Percentiles rank a stretch among this genome's conserved stretches.
Conservation (phyloP, 139 green algal genomes). For the Picochlorum sp. region DNA sequence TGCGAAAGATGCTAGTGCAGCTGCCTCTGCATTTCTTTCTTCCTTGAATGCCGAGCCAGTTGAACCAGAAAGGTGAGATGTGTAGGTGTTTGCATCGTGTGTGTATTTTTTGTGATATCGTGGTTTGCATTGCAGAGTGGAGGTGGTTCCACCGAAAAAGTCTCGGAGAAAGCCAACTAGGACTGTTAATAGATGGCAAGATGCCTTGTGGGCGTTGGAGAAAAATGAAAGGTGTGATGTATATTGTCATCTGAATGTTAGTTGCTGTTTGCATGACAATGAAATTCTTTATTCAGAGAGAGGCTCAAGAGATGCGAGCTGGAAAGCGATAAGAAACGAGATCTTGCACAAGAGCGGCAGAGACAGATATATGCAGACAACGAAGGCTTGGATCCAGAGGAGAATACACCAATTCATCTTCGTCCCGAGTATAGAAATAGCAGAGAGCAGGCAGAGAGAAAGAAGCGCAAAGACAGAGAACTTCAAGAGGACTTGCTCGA, state of each 20-base stretch:
- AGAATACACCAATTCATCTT: not conserved
- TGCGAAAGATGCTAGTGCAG: constrained; percentile 18
- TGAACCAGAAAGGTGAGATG: not conserved
- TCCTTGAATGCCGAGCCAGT: not conserved
- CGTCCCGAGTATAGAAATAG: not conserved
- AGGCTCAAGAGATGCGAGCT: not conserved
- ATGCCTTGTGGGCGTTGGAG: not conserved
- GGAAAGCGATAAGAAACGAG: not conserved
- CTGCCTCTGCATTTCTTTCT: constrained; percentile 36
- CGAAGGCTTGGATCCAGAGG: not conserved
- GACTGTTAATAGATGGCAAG: not conserved
- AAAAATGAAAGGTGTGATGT: not conserved
- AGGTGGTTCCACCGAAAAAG: not conserved
- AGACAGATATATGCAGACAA: constrained; percentile 8
- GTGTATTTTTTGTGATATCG: not conserved
- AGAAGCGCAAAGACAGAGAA: not conserved
- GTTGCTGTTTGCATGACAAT: not conserved
- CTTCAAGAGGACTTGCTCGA: not conserved
- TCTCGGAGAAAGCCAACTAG: not conserved
- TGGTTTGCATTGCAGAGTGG: not conserved
- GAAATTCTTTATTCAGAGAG: not conserved
- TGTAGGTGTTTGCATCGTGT: not conserved
- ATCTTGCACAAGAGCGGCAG: not conserved
- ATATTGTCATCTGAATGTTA: not conserved
- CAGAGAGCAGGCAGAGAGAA: not conserved